phyloP scores from a whole-genome alignment of 2,329 filamentous ascomycete genomes.

The Ilyonectria destructans region DNA sequence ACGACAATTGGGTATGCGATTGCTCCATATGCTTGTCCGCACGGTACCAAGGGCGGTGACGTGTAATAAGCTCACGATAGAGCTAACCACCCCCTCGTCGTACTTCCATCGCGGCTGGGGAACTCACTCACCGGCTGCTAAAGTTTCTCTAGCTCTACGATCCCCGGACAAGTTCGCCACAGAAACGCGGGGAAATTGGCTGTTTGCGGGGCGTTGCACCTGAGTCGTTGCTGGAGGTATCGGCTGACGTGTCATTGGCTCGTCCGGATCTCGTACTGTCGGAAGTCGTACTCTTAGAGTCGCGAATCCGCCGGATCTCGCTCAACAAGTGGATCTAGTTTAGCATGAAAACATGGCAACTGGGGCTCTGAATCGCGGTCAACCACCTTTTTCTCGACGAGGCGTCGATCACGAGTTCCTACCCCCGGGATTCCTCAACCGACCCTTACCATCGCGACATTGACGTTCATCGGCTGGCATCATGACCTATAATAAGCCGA shows the following conservation, averaged over 20 bases:
- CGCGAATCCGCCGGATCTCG: background rate
- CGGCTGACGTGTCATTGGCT: background rate
- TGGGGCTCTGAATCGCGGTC: background rate
- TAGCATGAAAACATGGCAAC: background rate
- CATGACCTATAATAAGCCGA: conserved; percentile 35
- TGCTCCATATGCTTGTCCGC: too few relatives aligned
- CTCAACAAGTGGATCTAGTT: background rate
- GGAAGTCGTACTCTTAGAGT: background rate
- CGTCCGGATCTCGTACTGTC: background rate
- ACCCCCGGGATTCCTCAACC: conserved; percentile 31
- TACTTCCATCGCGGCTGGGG: too few relatives aligned
- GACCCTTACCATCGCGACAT: conserved; percentile 43
- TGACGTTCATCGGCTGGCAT: background rate
- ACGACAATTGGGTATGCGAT: too few relatives aligned
- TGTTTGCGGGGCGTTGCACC: background rate
- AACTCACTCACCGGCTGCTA: too few relatives aligned
- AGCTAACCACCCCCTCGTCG: too few relatives aligned
- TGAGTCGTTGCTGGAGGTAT: too few relatives aligned
- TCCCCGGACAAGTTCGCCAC: too few relatives aligned
- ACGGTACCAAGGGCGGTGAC: too few relatives aligned
- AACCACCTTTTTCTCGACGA: background rate
- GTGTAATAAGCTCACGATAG: too few relatives aligned
- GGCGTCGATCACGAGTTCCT: background rate
- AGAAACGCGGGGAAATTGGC: too few relatives aligned
- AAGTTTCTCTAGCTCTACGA: too few relatives aligned